Percentiles rank a stretch among this genome's conserved stretches.
These are phyloP conservation scores for Immersiporthe knoxdaviesiana DNA, from an alignment of 2,329 filamentous ascomycete genomes.

Conservation along the genomic window DNA sequence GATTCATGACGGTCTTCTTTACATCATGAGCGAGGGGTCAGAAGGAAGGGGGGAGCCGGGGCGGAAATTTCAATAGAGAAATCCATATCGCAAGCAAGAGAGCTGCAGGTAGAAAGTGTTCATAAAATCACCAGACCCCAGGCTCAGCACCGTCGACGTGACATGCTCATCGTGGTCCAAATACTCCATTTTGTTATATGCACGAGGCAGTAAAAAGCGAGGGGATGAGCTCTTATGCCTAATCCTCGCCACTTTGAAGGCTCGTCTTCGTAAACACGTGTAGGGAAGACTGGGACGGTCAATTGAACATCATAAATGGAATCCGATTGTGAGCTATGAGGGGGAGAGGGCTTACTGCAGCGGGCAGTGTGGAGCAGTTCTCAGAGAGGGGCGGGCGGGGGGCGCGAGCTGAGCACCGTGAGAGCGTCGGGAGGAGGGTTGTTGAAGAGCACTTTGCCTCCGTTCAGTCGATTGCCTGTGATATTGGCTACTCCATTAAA, in stretches of 20 bases:
- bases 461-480: background rate
- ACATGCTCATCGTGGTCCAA: background rate
- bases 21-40: conserved; percentile 46
- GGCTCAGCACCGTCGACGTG: background rate
- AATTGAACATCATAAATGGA: background rate
- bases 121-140: background rate
- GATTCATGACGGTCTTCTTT: conserved; percentile 93
- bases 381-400: background rate
- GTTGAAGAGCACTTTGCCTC: background rate
- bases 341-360: background rate
- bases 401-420: background rate
- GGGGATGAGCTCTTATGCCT: background rate
- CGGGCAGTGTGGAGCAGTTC: background rate
- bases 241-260: background rate
- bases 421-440: background rate
- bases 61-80: background rate
- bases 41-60: too few species aligned
- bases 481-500: background rate
- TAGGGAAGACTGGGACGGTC: background rate
- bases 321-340: background rate
- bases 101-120: background rate
- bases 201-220: background rate
- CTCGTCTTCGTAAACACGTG: background rate
- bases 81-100: background rate
- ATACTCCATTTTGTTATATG: background rate